Base-by-base conservation (phyloP, 345 rosid genomes). In the Tarenaya hassleriana region DNA sequence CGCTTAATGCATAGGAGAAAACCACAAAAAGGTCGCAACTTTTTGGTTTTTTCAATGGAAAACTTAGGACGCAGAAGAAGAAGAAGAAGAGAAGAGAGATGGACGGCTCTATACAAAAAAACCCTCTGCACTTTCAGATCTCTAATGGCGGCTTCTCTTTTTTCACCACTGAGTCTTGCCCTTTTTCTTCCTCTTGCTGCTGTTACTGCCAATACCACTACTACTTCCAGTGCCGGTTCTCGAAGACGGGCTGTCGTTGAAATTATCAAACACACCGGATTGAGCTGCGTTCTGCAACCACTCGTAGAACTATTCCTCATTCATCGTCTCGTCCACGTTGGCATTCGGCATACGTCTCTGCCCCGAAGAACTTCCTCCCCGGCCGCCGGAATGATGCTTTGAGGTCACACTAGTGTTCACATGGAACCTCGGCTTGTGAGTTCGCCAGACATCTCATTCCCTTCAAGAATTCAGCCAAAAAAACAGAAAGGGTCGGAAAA, bases 261-360 rank as follows among this genome's bases (percentile, higher is more conserved):
- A 46, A 69, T 73, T 77, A 58, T 84, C 89, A 47, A 92, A 92
- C 67, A 69, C 47, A 29, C 96, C 98, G 0, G 94, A 66, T 60
- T 81, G 94, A 55, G 69, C 75, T 0, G 98, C 98, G 39, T 83
- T 88, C 80, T 81, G 95, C 34, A 88, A 75, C 98, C 98, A 92
- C 69, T 77, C 82, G 0, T 76, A 56, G 60, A 88, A 83, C 64
- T 88, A 91, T 64, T 88, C 94, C 61, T 88, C 95, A 0, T 90
- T 84, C 96, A 88, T 82, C 55, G 82, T 69, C 61, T 92, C 98
- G 40, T 92, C 96, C 69, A 66, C 50, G 41, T 82, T 75, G 33
- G 88, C 35, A 3, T 75, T 60, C 47, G 82, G 83, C 75, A 72
- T 45, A 58, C 52, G 39, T 49, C 13, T n/a, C 3, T 24, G 46